Evolutionary conservation across 805 yeast species (phyloP), one percentile per base, ranked within the genome.

Genomic region (Candida pseudoglaebosa): DNA sequence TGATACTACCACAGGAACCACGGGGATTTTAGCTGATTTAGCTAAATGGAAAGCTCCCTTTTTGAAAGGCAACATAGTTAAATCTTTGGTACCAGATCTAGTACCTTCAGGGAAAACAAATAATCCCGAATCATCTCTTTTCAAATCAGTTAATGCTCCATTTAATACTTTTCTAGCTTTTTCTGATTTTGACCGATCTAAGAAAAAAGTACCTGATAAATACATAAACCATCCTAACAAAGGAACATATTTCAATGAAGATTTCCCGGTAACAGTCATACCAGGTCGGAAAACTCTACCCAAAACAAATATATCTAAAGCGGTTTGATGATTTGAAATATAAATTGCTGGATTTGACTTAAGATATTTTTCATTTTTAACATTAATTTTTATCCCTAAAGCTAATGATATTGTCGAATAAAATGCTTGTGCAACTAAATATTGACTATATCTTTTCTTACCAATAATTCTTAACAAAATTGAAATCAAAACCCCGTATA

Each of bases 11-110:
- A 84, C 70, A 6, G 99, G 99, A 17, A 93, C 78, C 36, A 93
- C 71, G 14, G 98, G 98, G 26, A 91, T 80, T 30, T 78, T 79
- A 4, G 95, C 95, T 62, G 89, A 95, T 46, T 85, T 84, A 5
- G 99, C 99, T 55, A 93, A 74, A 62, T 93, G 97, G 80, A 93
- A 93, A 0, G 98, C 97, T 39, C 99, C 99, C 59, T 93, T 93
- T 63, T 93, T 93, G 67, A 93, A 88, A 1, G 95, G 95, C 36
- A 88, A 71, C 57, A 93, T 64, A 3, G 72, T 78, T 36, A 95
- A 82, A 24, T 71, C 72, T 17, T 76, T 62, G 8, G 84, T 65
- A 47, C 82, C 84, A 0, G 97, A 88, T 62, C 99, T 78, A 2
- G 99, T 93, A 19, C 99, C 99, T 63, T 93, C 99, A 18, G 98